Evolutionary conservation across 2,329 filamentous ascomycete species (phyloP).

Genomic region (Biscogniauxia sp.): DNA sequence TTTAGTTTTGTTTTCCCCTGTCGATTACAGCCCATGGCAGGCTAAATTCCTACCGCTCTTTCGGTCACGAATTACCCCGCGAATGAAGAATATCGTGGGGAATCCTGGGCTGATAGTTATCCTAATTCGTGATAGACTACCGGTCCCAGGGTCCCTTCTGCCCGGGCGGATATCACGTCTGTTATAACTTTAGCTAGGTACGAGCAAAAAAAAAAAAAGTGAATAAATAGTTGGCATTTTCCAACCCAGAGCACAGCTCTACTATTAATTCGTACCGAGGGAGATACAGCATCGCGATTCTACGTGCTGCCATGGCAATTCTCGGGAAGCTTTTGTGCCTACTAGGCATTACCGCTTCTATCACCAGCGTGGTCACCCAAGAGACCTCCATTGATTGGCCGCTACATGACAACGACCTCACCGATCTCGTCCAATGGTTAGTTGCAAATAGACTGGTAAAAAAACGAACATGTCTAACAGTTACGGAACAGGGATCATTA

Average conservation of each 20-base stretch:
- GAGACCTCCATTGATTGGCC: constrained; percentile 24
- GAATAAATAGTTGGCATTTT: neutral
- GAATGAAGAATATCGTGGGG: constrained; percentile 5
- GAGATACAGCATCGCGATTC: neutral
- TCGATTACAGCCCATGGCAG: neutral
- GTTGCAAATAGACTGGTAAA: neutral
- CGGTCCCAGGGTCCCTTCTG: neutral
- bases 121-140: constrained; percentile 5
- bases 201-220: too few species aligned
- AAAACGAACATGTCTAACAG: neutral
- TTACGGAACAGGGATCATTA: constrained; percentile 37
- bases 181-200: neutral
- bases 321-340: constrained; percentile 8
- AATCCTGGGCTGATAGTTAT: constrained; percentile 1
- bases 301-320: constrained; percentile 1
- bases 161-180: neutral
- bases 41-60: neutral
- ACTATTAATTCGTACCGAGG: neutral
- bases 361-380: constrained; percentile 12
- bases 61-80: constrained; percentile 18
- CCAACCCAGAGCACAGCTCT: neutral
- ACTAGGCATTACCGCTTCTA: constrained; percentile 7
- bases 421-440: constrained; percentile 34
- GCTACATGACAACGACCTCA: constrained; percentile 33
- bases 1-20: neutral